Evolutionary conservation across 371 early-diverging fungal genomes (phyloP).

Genomic region (Mucor mucedo): DNA sequence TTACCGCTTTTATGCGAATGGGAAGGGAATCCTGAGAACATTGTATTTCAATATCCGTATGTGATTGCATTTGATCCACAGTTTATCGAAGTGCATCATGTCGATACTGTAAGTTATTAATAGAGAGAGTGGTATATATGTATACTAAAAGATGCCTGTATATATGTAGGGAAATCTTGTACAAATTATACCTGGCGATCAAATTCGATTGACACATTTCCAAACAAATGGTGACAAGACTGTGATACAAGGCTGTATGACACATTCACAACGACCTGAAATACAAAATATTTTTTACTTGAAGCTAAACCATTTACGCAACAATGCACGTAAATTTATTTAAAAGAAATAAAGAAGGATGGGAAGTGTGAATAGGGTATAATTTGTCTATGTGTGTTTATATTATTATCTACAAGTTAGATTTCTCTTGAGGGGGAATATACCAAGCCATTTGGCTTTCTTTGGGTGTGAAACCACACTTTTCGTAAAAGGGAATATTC

Average conservation of each 20-base stretch:
- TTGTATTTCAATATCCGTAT: slow-evolving; percentile 80
- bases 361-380: neutral
- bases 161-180: slow-evolving; percentile 60
- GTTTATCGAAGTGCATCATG: slow-evolving; percentile 90
- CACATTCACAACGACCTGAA: slow-evolving; percentile 29
- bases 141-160: neutral
- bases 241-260: slow-evolving; percentile 37
- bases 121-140: neutral
- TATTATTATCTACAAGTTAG: neutral
- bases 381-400: neutral
- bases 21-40: slow-evolving; percentile 63
- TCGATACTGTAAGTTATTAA: slow-evolving; percentile 67
- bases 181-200: slow-evolving; percentile 53
- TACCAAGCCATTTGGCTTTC: slow-evolving; percentile 62
- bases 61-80: slow-evolving; percentile 84
- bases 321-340: slow-evolving; percentile 1
- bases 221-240: slow-evolving; percentile 10
- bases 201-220: slow-evolving; percentile 44
- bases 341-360: neutral
- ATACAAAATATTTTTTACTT: slow-evolving; percentile 27
- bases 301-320: slow-evolving; percentile 4
- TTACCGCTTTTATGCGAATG: slow-evolving; percentile 36
- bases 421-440: slow-evolving; percentile 28
- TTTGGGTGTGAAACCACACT: slow-evolving; percentile 56
- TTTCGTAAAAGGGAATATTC: slow-evolving; percentile 60